Base-by-base conservation (phyloP, 306 rosid genomes). In the Cicer cuneatum region DNA sequence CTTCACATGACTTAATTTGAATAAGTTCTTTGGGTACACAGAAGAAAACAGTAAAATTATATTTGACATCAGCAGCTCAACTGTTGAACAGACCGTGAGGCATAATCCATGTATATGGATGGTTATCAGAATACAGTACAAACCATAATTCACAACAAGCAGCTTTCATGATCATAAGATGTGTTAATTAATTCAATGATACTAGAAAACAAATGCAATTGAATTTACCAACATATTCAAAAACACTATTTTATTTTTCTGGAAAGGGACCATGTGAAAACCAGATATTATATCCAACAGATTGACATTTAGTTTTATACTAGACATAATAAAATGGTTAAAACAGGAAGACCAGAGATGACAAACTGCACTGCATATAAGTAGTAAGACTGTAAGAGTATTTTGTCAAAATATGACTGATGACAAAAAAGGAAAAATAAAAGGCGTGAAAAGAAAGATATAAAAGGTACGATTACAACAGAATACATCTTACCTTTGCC, bases 321-420 rank as follows among this genome's bases (percentile, higher is more conserved):
- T 49, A 40, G 54, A 80, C 52, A 69, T 69, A 14, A 66, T 66
- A 12, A 61, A 45, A 80, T 63, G 66, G 37, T 57, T 33, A 61
- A 47, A 66, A 7, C 64, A 9, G 7, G 38, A 51, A 64, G 72
- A 64, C 18, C 58, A 67, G 37, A 29, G 37, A 29, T 2, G 10
- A 56, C 52, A 41, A 53, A 60, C 38, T 47, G 64, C 66, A 29
- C 15, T 14, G 5, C 48, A 74, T 16, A 11, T n/a, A 40, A 66
- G 10, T 71, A 38, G 18, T 56, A 29, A 29, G 35, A 12, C 35
- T 11, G 54, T 15, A 53, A 69, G 24, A 54, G 69, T 18, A 18
- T 43, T 63, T 37, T 10, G 29, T 66, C 21, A 71, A 33, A 43
- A 15, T 19, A 54, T 6, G 61, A 71, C 3, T 10, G 3, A 57